Evolutionary conservation across 176 grass and related monocot species (phyloP).

Genomic region (Guadua angustifolia): DNA sequence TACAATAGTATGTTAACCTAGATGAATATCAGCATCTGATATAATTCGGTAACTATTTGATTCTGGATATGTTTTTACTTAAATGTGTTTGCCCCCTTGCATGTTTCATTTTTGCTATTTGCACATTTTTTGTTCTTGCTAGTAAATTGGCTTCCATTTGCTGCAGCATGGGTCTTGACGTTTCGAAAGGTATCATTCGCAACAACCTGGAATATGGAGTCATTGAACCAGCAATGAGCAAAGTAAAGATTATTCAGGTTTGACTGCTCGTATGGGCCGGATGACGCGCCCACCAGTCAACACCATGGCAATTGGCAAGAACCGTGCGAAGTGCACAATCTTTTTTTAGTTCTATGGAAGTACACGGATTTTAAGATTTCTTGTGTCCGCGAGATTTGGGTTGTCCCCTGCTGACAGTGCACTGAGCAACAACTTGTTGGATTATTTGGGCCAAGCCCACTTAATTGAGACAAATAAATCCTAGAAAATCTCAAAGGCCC

Average conservation of each 20-base stretch:
- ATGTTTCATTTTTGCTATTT: not conserved
- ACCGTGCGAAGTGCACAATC: too few species aligned
- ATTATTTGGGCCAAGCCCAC: too few species aligned
- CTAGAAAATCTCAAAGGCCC: too few species aligned
- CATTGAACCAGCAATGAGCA: conserved; percentile 95
- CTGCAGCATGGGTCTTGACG: conserved; percentile 87
- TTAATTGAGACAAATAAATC: too few species aligned
- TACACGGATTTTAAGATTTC: not conserved
- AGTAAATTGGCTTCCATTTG: not conserved
- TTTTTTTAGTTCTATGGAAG: not conserved
- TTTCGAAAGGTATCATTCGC: conserved; percentile 72
- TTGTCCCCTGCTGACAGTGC: not conserved
- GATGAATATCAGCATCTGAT: not conserved
- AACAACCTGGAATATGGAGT: conserved; percentile 92
- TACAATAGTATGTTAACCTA: not conserved
- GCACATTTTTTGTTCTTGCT: not conserved
- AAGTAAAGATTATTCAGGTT: conserved; percentile 92
- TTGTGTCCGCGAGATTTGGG: not conserved
- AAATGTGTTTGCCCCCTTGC: not conserved
- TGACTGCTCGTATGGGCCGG: too few species aligned
- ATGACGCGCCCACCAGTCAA: too few species aligned
- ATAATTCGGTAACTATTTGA: not conserved
- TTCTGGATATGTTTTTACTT: not conserved
- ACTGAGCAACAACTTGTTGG: not conserved
- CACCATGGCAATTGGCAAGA: too few species aligned